A percentile compares a stretch with the other conserved stretches of the same genome.
Conservation (phyloP, 1,139 yeast species). For the Taphrina betulina region DNA sequence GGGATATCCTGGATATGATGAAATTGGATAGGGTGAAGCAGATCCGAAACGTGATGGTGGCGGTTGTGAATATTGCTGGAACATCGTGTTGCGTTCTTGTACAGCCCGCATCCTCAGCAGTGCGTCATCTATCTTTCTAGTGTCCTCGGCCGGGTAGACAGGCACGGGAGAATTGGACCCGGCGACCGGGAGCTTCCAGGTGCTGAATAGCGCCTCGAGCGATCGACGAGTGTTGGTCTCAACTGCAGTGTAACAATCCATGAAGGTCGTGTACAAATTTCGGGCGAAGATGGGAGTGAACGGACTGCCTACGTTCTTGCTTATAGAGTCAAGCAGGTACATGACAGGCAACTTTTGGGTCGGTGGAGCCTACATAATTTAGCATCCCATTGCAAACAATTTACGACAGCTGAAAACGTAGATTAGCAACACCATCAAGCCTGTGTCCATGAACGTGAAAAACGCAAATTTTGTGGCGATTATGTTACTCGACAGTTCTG, state of each 20-base stretch:
- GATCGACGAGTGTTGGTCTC: constrained; percentile 72
- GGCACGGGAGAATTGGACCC: constrained; percentile 57
- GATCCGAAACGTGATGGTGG: neutral
- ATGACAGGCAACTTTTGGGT: constrained; percentile 78
- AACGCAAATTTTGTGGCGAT: too few species aligned
- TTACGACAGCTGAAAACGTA: neutral
- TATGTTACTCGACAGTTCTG: too few species aligned
- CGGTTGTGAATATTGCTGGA: neutral
- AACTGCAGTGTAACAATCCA: constrained; percentile 73
- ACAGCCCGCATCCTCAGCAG: constrained; percentile 55
- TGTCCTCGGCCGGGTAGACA: constrained; percentile 68
- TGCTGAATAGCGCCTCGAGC: constrained; percentile 72
- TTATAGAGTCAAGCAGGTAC: constrained; percentile 86
- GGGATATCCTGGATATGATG: too few species aligned
- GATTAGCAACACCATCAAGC: too few species aligned
- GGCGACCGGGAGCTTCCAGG: constrained; percentile 71
- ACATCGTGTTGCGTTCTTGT: constrained; percentile 4
- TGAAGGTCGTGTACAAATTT: constrained; percentile 66
- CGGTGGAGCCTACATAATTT: constrained; percentile 55
- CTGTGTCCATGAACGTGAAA: too few species aligned
- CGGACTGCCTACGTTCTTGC: constrained; percentile 87
- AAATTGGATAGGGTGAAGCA: too few species aligned
- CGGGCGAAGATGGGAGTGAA: constrained; percentile 72
- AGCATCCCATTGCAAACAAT: neutral
- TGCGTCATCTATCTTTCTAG: constrained; percentile 72